These are phyloP conservation scores for Tinospora cordifolia DNA, from an alignment of 164 flowering plant genomes.

Conservation along the genomic window DNA sequence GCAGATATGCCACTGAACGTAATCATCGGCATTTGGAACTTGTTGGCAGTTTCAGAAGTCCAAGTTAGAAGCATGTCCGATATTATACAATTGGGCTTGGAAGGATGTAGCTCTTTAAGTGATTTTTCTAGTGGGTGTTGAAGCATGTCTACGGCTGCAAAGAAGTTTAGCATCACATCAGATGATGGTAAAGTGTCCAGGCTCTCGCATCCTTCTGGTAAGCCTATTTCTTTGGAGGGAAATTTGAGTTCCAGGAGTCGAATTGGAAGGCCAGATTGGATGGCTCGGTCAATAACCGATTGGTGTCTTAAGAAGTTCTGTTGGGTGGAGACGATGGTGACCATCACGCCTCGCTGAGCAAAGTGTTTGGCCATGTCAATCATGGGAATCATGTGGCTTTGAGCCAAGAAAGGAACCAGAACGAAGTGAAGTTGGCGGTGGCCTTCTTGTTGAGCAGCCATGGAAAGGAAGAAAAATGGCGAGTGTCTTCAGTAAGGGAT, in stretches of 20 bases:
- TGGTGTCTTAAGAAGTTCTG: conserved; percentile 25
- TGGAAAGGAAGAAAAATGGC: too few species aligned
- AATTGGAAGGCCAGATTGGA: conserved; percentile 19
- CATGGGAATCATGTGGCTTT: conserved; percentile 36
- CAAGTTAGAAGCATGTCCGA: conserved; percentile 32
- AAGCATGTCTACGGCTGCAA: conserved; percentile 20
- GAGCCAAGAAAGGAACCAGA: conserved; percentile 20
- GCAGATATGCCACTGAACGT: conserved; percentile 28
- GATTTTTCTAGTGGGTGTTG: conserved; percentile 29
- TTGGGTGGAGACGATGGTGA: conserved; percentile 50
- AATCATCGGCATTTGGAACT: conserved; percentile 34
- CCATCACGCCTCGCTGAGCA: conserved; percentile 22
- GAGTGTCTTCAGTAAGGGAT: too few species aligned
- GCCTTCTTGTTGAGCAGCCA: conserved; percentile 3
- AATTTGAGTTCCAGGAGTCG: conserved; percentile 20
- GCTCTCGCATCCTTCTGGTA: conserved; percentile 46
- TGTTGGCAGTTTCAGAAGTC: conserved; percentile 23
- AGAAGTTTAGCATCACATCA: conserved; percentile 20
- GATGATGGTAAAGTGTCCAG: conserved; percentile 30
- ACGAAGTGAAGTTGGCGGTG: conserved; percentile 3
- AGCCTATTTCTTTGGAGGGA: conserved; percentile 29
- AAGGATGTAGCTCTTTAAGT: conserved; percentile 19
- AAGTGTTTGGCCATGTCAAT: conserved; percentile 46
- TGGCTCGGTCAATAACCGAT: conserved; percentile 12
- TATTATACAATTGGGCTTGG: conserved; percentile 32